These are phyloP conservation scores for Gonium pectorale DNA, from an alignment of 139 green algal genomes.

Conservation along the genomic window DNA sequence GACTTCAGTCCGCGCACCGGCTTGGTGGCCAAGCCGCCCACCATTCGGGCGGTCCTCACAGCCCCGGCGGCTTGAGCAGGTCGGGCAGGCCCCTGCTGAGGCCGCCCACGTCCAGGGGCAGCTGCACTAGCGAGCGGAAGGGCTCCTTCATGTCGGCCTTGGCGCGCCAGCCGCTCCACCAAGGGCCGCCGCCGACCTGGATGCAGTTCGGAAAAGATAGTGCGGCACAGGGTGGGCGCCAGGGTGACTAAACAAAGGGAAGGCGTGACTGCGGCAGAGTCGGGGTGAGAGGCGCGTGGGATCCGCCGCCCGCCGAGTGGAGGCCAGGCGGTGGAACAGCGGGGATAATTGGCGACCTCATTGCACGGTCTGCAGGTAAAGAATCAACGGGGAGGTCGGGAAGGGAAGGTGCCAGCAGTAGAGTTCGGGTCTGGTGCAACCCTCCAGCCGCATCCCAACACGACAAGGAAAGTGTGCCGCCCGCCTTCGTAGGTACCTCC, in stretches of 20 bases:
- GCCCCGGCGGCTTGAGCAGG: constrained; percentile 71
- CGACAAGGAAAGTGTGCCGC: neutral
- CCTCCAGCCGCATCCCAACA: neutral
- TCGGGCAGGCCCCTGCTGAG: constrained; percentile 60
- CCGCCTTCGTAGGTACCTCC: neutral
- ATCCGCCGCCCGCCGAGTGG: too few relatives aligned
- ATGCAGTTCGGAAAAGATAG: too few relatives aligned
- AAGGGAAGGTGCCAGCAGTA: too few relatives aligned
- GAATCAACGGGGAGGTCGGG: neutral
- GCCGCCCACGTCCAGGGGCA: constrained; percentile 81
- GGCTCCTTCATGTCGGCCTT: constrained; percentile 87
- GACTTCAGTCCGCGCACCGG: too few relatives aligned
- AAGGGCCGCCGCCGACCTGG: constrained; percentile 94
- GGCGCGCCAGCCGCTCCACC: constrained; percentile 83
- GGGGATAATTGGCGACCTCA: too few relatives aligned
- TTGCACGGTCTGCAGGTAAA: too few relatives aligned
- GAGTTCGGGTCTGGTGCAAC: neutral
- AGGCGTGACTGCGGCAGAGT: neutral
- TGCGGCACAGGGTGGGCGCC: neutral
- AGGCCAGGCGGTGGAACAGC: too few relatives aligned
- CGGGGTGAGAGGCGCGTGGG: neutral
- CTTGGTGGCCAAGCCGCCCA: too few relatives aligned
- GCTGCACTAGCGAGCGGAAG: constrained; percentile 76
- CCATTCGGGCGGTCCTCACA: constrained; percentile 53
- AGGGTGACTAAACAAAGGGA: neutral